phyloP scores from a whole-genome alignment of 139 green algal species.

The Nannochloris sp. region DNA sequence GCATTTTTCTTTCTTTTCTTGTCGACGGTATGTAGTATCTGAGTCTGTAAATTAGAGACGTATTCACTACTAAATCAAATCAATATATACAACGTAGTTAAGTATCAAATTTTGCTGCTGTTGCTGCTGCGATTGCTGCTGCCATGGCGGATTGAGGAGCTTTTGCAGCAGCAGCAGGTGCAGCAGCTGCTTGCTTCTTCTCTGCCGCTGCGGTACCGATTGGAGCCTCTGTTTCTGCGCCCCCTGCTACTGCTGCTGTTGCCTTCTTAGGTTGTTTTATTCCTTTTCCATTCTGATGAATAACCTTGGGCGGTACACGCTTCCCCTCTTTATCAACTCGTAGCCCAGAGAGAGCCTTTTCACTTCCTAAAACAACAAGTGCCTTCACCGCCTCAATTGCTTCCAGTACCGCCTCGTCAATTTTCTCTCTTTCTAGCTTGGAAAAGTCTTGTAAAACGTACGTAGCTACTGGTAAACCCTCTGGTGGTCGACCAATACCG shows the following conservation, averaged over 20 bases:
- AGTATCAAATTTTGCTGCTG: not conserved
- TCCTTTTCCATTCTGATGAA: conserved; percentile 12
- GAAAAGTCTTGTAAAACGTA: conserved; percentile 75
- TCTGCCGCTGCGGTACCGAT: not conserved
- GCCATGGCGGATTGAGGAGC: not conserved
- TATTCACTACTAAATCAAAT: not conserved
- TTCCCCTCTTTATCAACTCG: conserved; percentile 19
- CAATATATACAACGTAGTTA: not conserved
- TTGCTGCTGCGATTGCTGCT: not conserved
- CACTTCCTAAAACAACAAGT: conserved; percentile 51
- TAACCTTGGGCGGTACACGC: not conserved
- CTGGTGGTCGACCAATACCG: conserved; percentile 72
- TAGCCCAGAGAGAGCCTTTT: conserved; percentile 54
- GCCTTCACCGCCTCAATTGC: conserved; percentile 34
- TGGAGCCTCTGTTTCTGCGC: not conserved
- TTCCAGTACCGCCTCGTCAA: conserved; percentile 50
- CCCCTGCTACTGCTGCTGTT: not conserved
- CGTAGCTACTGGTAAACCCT: conserved; percentile 33
- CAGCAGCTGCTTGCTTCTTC: not conserved
- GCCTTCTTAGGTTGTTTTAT: not conserved
- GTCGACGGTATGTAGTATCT: not conserved
- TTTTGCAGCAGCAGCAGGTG: too few relatives aligned
- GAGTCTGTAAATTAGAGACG: too few relatives aligned
- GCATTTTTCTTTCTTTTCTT: not conserved
- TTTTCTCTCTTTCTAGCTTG: conserved; percentile 50